Conservation (phyloP, 1,139 yeast genomes). For the Lodderomyces beijingensis region DNA sequence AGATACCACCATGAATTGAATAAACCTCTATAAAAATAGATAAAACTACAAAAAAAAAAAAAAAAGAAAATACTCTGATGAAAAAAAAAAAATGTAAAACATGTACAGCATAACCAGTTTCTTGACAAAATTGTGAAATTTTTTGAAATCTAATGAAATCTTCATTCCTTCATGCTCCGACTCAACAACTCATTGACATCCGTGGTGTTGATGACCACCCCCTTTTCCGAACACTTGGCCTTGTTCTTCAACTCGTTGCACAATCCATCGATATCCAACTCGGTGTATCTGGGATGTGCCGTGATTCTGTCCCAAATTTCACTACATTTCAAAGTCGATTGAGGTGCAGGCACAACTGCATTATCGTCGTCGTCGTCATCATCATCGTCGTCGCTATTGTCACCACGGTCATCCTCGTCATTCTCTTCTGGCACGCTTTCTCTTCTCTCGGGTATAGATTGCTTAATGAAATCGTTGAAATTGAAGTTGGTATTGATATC, state of each 20-base stretch:
- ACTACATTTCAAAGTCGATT: slow-evolving; percentile 55
- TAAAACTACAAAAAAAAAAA: slow-evolving; percentile 2
- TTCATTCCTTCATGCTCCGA: slow-evolving; percentile 21
- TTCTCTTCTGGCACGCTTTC: slow-evolving; percentile 5
- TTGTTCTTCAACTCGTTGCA: slow-evolving; percentile 83
- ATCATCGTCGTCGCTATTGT: slow-evolving; percentile 2
- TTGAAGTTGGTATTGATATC: slow-evolving; percentile 26
- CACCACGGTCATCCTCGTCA: slow-evolving; percentile 5
- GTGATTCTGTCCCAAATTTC: slow-evolving; percentile 97
- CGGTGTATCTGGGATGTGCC: slow-evolving; percentile 88
- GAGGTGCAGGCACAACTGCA: slow-evolving; percentile 33
- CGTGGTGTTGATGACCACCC: slow-evolving; percentile 76
- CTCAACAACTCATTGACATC: slow-evolving; percentile 70
- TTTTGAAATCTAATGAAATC: no score
- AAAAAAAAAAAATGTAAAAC: slow-evolving; percentile 4
- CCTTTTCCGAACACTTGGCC: slow-evolving; percentile 94
- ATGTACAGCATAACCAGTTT: neutral
- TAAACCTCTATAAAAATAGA: no score
- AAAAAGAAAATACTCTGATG: slow-evolving; percentile 1
- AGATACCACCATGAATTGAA: no score
- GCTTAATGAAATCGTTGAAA: slow-evolving; percentile 36
- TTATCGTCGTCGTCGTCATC: slow-evolving; percentile 20
- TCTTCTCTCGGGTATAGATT: slow-evolving; percentile 14
- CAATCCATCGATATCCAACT: slow-evolving; percentile 87
- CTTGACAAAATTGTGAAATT: neutral